Evolutionary conservation across 306 rosid species (phyloP).

Genomic region (Prunus persica): DNA sequence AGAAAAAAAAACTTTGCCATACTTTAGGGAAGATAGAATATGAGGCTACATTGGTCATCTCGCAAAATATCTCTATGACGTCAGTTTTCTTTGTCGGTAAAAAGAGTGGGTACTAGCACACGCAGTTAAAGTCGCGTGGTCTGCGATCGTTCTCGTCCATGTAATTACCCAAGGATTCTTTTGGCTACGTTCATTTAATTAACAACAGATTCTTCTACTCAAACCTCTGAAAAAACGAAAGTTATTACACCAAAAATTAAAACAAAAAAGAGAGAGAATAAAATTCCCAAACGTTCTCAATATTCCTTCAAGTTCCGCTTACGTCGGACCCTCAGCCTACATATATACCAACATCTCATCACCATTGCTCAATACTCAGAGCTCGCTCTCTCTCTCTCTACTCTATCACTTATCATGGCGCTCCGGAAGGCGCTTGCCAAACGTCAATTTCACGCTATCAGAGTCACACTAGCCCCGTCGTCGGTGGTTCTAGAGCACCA

Average conservation of each 20-base stretch:
- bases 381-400: neutral
- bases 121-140: too few species aligned
- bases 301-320: neutral
- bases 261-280: neutral
- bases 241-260: neutral
- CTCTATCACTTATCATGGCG: slow-evolving; percentile 44
- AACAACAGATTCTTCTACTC: neutral
- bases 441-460: slow-evolving; percentile 28
- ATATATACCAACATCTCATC: neutral
- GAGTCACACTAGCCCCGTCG: slow-evolving; percentile 17
- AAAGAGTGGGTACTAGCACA: too few species aligned
- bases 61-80: too few species aligned
- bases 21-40: too few species aligned
- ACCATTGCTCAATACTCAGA: neutral
- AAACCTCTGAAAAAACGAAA: neutral
- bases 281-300: neutral
- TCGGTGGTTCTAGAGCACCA: neutral
- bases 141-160: too few species aligned
- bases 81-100: too few species aligned
- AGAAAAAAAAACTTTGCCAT: too few species aligned
- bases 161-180: too few species aligned
- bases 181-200: too few species aligned
- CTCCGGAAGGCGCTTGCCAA: slow-evolving; percentile 47
- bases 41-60: too few species aligned
- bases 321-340: neutral